Base-by-base conservation (phyloP, 2,329 filamentous ascomycete genomes). In the Fusarium lateritium region DNA sequence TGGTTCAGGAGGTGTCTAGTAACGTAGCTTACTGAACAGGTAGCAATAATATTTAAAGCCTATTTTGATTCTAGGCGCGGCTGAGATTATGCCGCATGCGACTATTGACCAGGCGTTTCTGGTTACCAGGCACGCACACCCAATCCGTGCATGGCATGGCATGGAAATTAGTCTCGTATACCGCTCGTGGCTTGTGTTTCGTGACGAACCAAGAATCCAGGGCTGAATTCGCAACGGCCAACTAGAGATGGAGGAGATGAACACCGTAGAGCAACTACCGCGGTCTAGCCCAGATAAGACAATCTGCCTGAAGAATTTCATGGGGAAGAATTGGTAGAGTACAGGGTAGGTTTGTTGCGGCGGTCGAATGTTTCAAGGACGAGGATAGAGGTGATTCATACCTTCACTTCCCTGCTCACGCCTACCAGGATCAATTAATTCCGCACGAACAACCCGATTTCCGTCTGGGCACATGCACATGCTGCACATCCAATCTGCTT, bases 171-270 rank as follows among this genome's bases (percentile, higher is more conserved):
- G 46, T 31, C 26, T 31, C 31, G 17, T 47, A n/a, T n/a, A 31
- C 42, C 15, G 42, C 28, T 33, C 22, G 21, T 44, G 53, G 46
- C 62, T 65, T 59, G 38, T 31, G 47, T 33, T 45, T 47, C 10
- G 36, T 47, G 42, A 38, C 38, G 34, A 47, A 40, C 62, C 39
- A 65, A 60, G 46, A 65, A 42, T 38, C 46, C 62, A 60, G 52
- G 60, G 53, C 42, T 65, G 60, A 65, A 46, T 28, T 28, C 31
- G n/a, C 13, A 44, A 31, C 53, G 42, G 42, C 61, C 53, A 65
- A 60, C 53, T 38, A 47, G n/a, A 65, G 24, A 51, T 13, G 11
- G 40, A 53, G 61, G 11, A 49, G 21, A 65, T 59, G 45, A 44
- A 44, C 19, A 53, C 31, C n/a, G 7, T 24, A 36, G 34, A 46